Evolutionary conservation across 257 asterid genomes (phyloP).

Genomic region (Scutellaria baicalensis): DNA sequence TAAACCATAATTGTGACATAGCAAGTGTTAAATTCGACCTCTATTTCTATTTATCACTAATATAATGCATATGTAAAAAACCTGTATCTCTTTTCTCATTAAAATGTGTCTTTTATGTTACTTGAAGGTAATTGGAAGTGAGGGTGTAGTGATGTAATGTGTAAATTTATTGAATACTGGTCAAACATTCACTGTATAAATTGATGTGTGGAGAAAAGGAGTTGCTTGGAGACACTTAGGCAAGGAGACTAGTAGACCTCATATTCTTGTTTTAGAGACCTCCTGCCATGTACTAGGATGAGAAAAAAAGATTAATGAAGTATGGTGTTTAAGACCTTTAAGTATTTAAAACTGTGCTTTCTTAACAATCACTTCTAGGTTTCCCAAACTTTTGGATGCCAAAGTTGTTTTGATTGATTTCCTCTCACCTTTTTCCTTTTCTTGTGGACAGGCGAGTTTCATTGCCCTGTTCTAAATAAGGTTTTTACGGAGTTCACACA

Average conservation of each 20-base stretch:
- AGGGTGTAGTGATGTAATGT: not conserved
- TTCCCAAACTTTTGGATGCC: not conserved
- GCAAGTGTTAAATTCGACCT: not conserved
- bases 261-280: not conserved
- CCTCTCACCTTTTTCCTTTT: conserved; percentile 1
- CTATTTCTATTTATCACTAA: not conserved
- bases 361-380: not conserved
- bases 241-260: not conserved
- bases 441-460: conserved; percentile 58
- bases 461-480: conserved; percentile 92
- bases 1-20: not conserved
- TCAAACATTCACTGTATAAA: not conserved
- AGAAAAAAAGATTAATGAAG: not conserved
- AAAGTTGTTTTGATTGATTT: not conserved
- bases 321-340: not conserved
- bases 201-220: not conserved
- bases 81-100: not conserved
- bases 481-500: conserved; percentile 89
- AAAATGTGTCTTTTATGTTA: not conserved
- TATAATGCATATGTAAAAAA: not conserved
- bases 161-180: not conserved
- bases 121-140: not conserved
- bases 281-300: conserved; percentile 1
- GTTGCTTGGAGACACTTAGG: not conserved
- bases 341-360: not conserved